These are phyloP conservation scores for Platanus orientalis DNA, from an alignment of 164 flowering plant species.

Conservation along the genomic window DNA sequence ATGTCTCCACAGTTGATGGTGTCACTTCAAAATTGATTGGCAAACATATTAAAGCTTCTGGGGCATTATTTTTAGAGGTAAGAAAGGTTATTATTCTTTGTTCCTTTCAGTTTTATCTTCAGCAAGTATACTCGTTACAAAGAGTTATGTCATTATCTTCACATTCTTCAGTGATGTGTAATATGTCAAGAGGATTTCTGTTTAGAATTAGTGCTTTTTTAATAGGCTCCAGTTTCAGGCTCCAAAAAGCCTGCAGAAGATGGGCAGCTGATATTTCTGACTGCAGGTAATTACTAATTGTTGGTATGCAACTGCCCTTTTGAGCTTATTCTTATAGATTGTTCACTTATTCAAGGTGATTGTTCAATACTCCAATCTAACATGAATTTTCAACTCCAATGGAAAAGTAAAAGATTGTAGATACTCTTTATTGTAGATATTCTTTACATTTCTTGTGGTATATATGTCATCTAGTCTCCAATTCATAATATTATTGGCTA, in stretches of 20 bases:
- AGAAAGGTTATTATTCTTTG: neutral
- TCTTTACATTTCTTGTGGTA: no score
- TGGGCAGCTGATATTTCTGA: constrained; percentile 86
- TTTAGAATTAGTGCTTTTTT: constrained; percentile 21
- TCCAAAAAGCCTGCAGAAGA: constrained; percentile 99
- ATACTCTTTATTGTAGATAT: no score
- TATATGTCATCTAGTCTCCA: neutral
- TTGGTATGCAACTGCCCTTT: constrained; percentile 2
- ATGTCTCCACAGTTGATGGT: constrained; percentile 89
- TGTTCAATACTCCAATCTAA: neutral
- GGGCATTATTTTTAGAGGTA: constrained; percentile 89
- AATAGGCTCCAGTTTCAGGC: constrained; percentile 97
- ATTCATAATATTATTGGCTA: neutral
- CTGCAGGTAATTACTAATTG: constrained; percentile 52
- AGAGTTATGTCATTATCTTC: neutral
- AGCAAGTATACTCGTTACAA: neutral
- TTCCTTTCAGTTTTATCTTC: constrained; percentile 1
- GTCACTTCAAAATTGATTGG: constrained; percentile 65
- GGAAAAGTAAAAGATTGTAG: neutral
- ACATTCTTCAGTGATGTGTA: constrained; percentile 1
- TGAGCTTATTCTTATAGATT: neutral
- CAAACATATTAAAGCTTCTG: constrained; percentile 59
- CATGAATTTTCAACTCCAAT: neutral
- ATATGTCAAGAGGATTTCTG: constrained; percentile 9
- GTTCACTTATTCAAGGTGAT: neutral